Evolutionary conservation across 2,329 filamentous ascomycete genomes (phyloP), one percentile per base, ranked within the genome.

Genomic region (Emmonsia crescens): DNA sequence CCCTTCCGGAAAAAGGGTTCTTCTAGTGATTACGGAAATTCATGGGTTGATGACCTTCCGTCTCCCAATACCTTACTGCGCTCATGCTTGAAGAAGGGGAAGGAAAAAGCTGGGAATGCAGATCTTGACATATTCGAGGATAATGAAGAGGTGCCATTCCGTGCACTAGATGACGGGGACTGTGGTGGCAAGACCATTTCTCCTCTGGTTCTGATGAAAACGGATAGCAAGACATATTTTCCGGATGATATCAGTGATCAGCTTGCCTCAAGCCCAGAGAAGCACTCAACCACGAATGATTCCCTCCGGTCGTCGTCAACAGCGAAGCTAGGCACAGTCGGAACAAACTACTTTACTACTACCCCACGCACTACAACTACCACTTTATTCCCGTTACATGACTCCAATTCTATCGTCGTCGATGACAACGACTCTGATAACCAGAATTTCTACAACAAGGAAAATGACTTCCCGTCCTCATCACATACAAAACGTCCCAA

Each of bases 41-140:
- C 69, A 40, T 66, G 62, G 46, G 66, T 75, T 46, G 71, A 72
- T 10, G 73, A 77, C 60, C 65, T 79, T 31, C 75, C 75, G 31
- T 74, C 75, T 6, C 71, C 73, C 31, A 72, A 72, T 29, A 59
- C 63, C 14, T 63, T 76, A 14, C 42, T 76, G 19, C 62, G 46
- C 8, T 21, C 33, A 21, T 46, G 36, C 16, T 4, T 57, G 24
- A 29, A 24, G 27, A 57, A 46, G 27, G 24, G 24, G 40, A 31
- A 57, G 3, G 10, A 21, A 16, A 46, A 8, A 31, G 19, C 24
- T 10, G 46, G 2, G n/a, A 44, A 44, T 56, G n/a, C 10, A 9
- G 36, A 44, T 21, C 21, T 57, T 46, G 27, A 21, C 24, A 21
- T 57, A 19, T 46, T 57, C 29, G 38, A 46, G 29, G 27, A 46